These are phyloP conservation scores for Acephala macrosclerotiorum DNA, from an alignment of 2,329 filamentous ascomycete genomes.

Conservation along the genomic window DNA sequence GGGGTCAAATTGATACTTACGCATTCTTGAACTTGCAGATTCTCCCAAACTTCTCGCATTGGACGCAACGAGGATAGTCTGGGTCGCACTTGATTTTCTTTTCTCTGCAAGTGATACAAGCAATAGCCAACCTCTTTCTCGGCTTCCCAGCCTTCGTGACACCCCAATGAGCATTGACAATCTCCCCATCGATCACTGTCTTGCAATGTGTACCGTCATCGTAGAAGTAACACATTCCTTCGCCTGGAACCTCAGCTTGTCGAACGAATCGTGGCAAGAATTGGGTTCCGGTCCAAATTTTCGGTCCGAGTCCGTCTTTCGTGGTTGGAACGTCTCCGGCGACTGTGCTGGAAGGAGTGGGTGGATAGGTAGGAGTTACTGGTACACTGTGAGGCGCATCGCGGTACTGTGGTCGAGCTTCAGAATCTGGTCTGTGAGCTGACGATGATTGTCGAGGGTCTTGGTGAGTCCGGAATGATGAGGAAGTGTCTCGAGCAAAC, in stretches of 20 bases:
- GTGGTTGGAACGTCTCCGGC: constrained; percentile 42
- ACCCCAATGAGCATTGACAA: constrained; percentile 90
- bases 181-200: constrained; percentile 83
- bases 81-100: constrained; percentile 99
- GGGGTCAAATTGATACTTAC: constrained; percentile 59
- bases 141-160: constrained; percentile 95
- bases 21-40: constrained; percentile 86
- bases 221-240: constrained; percentile 85
- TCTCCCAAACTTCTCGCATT: constrained; percentile 90
- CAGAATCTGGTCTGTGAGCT: constrained; percentile 34
- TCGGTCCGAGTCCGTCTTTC: constrained; percentile 69
- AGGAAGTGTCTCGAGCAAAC: constrained; percentile 42
- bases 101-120: constrained; percentile 91
- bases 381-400: constrained; percentile 32
- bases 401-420: constrained; percentile 35
- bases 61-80: constrained; percentile 84
- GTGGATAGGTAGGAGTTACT: constrained; percentile 35
- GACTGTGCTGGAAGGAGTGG: constrained; percentile 36
- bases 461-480: constrained; percentile 38
- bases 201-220: constrained; percentile 86
- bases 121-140: constrained; percentile 87
- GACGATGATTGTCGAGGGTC: constrained; percentile 28
- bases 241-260: constrained; percentile 73
- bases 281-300: constrained; percentile 74
- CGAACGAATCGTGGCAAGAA: constrained; percentile 72